A percentile compares a stretch with the other conserved stretches of the same genome.
These are phyloP conservation scores for Sporothrix protearum DNA, from an alignment of 2,329 filamentous ascomycete genomes.

Conservation along the genomic window DNA sequence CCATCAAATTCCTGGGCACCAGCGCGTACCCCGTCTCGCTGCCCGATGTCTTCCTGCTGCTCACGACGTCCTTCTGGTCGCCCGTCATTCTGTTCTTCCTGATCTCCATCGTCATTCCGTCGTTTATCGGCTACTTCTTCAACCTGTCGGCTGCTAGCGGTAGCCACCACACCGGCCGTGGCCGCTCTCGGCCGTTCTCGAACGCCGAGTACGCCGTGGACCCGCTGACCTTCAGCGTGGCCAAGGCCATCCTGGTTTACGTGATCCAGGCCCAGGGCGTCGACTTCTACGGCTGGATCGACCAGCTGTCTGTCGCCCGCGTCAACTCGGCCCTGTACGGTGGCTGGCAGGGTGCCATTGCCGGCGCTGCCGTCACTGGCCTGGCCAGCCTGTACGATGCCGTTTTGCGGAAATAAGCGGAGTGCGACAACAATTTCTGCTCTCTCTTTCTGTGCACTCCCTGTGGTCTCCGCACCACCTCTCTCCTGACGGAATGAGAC, in stretches of 20 bases:
- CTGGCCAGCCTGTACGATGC: conserved; percentile 74
- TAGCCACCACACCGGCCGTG: conserved; percentile 39
- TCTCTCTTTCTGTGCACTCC: too few relatives aligned
- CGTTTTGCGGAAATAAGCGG: conserved; percentile 61
- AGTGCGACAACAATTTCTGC: neutral
- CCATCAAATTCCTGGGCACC: conserved; percentile 53
- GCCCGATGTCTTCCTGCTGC: conserved; percentile 75
- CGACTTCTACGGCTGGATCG: conserved; percentile 60
- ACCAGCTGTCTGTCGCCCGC: conserved; percentile 55
- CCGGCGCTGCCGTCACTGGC: conserved; percentile 64
- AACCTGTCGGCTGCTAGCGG: conserved; percentile 65
- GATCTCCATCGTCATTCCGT: conserved; percentile 68
- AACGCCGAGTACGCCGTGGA: conserved; percentile 63
- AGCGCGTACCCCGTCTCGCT: conserved; percentile 61
- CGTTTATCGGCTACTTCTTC: conserved; percentile 79
- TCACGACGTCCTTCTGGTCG: conserved; percentile 79
- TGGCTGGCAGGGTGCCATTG: conserved; percentile 66
- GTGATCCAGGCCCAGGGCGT: conserved; percentile 71
- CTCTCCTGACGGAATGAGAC: conserved; percentile 1
- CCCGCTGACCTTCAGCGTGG: conserved; percentile 84
- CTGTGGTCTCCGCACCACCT: neutral
- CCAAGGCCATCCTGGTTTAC: conserved; percentile 77
- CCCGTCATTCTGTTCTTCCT: conserved; percentile 72
- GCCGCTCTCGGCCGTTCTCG: conserved; percentile 40
- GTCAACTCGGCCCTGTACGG: conserved; percentile 67